A percentile compares a stretch with the other conserved stretches of the same genome.
Conservation (phyloP, 192 early-diverging fungal genomes). For the Lunasporangiospora selenospora region DNA sequence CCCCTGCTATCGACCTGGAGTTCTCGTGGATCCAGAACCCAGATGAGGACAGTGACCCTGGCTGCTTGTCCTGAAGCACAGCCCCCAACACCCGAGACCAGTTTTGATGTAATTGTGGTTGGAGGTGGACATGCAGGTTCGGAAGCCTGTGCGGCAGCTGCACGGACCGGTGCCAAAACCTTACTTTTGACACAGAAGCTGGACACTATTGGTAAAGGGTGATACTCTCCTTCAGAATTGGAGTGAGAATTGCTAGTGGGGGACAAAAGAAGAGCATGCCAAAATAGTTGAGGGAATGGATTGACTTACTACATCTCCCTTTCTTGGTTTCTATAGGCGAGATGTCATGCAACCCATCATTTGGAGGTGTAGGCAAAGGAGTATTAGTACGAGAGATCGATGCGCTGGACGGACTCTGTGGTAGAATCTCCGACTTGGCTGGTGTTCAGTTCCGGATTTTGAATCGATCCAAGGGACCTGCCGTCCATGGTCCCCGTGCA, state of each 20-base stretch:
- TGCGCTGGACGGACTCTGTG: constrained; percentile 86
- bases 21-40: neutral
- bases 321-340: constrained; percentile 56
- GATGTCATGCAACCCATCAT: constrained; percentile 90
- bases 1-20: too few relatives aligned
- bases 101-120: constrained; percentile 79
- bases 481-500: constrained; percentile 82
- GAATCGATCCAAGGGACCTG: constrained; percentile 83
- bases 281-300: too few relatives aligned
- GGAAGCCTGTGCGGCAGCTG: constrained; percentile 81
- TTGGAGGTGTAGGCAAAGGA: constrained; percentile 88
- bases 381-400: constrained; percentile 81
- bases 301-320: too few relatives aligned
- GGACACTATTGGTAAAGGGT: constrained; percentile 69
- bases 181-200: constrained; percentile 76
- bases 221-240: too few relatives aligned
- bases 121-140: constrained; percentile 88
- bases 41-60: constrained; percentile 36
- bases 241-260: too few relatives aligned
- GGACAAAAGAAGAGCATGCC: too few relatives aligned
- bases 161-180: constrained; percentile 73
- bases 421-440: constrained; percentile 74
- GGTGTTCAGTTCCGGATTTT: constrained; percentile 86
- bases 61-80: constrained; percentile 37
- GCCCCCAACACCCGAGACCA: constrained; percentile 34